These are phyloP conservation scores for Colletotrichum musicola DNA, from an alignment of 2,329 filamentous ascomycete species.

Conservation along the genomic window DNA sequence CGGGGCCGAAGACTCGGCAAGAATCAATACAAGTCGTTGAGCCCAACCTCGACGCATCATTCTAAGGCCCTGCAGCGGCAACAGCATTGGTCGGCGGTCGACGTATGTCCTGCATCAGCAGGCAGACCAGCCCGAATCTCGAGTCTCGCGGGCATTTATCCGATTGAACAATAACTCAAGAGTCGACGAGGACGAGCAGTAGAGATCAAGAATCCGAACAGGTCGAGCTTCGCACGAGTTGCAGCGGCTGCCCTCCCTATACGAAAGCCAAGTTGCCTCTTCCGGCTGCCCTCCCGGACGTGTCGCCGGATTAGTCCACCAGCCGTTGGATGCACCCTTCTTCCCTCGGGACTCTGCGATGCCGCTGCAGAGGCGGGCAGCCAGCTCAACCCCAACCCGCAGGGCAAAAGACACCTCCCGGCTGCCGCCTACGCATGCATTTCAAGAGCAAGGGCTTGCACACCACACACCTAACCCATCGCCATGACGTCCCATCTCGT, in stretches of 20 bases:
- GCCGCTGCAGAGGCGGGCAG: neutral
- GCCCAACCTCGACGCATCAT: too few species aligned
- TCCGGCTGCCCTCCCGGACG: neutral
- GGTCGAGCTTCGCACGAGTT: too few species aligned
- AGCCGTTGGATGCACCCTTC: slow-evolving; percentile 5
- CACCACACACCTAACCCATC: neutral
- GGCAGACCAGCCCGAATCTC: too few species aligned
- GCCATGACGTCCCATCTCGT: slow-evolving; percentile 8
- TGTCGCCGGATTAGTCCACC: slow-evolving; percentile 4
- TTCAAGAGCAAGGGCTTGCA: neutral
- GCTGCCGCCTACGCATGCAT: slow-evolving; percentile 1
- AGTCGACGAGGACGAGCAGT: too few species aligned
- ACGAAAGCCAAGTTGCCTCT: neutral
- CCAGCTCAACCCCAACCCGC: neutral
- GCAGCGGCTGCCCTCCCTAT: neutral
- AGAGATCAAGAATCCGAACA: too few species aligned
- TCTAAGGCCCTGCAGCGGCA: too few species aligned
- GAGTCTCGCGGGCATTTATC: too few species aligned
- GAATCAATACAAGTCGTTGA: too few species aligned
- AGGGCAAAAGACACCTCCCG: neutral
- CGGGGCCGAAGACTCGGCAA: too few species aligned
- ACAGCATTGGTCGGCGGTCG: too few species aligned
- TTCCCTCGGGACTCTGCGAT: slow-evolving; percentile 2
- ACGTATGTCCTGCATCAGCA: too few species aligned
- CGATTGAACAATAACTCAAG: too few species aligned